Evolutionary conservation across 1,284 basidiomycete species (phyloP), one percentile per base, ranked within the genome.

Genomic region (Rugosomyces carneus): DNA sequence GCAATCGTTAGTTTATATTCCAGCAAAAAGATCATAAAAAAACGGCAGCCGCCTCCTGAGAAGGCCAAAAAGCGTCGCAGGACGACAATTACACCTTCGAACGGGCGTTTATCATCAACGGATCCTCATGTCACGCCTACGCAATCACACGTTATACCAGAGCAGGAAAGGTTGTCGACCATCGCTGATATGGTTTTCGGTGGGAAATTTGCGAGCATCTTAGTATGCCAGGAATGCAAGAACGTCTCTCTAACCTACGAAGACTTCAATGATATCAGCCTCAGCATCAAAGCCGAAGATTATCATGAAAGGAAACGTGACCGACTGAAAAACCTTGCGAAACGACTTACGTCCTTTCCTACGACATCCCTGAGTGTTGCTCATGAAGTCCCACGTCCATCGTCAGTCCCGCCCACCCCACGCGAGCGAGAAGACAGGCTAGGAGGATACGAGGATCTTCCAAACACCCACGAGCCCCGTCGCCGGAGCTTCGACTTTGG

Each of bases 191-290:
- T 88, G 69, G 73, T 96, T 44, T 97, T 96, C 58, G 87, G 89
- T 42, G 93, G 93, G 4, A 79, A 81, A 53, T 74, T 96, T 35
- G 84, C 90, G 2, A 89, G 84, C 66, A 85, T 95, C 57, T 84
- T 97, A 40, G 88, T 97, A 3, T 97, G 93, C 64, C 91, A 93
- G 59, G 82, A 84, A 46, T 97, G 93, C 78, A 93, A 93, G 63
- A 74, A 90, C 65, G 76, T 94, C 43, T 94, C 91, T 3, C 84
- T 91, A 55, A 94, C 90, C 9, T 89, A 89, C 59, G 91, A 94
- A 64, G 91, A 93, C 59, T 97, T 97, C 63, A 85, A 89, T 62
- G 93, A 96, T 65, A 81, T 97, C 55, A 91, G 89, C 40, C 72
- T 97, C 37, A 83, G 84, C 57, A 84, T 94, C 60, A 85, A 89